A percentile compares a stretch with the other conserved stretches of the same genome.
Conservation (phyloP, 2,329 filamentous ascomycete species). For the Coniochaeta sp. region DNA sequence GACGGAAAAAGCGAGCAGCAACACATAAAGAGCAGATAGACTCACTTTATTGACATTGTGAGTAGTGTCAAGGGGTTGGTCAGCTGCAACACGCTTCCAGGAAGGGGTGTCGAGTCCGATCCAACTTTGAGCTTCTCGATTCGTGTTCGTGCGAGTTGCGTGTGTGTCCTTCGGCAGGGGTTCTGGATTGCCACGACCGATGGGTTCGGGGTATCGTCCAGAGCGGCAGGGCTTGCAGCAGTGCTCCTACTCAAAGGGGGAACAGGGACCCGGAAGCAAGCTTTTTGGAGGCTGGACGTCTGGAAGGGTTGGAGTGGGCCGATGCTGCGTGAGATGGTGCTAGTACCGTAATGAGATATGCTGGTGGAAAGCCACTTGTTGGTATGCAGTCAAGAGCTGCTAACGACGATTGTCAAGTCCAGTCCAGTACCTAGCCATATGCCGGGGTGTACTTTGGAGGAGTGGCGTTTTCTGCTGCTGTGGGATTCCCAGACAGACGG, state of each 20-base stretch:
- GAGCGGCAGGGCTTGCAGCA: constrained; percentile 26
- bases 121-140: constrained; percentile 23
- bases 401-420: background rate
- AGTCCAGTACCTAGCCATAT: background rate
- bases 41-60: constrained; percentile 33
- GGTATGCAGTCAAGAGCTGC: background rate
- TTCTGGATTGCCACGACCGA: background rate
- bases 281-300: background rate
- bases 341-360: background rate
- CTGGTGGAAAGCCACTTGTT: background rate
- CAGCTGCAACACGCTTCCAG: constrained; percentile 18
- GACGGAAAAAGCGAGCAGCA: constrained; percentile 6
- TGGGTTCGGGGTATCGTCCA: constrained; percentile 16
- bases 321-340: background rate
- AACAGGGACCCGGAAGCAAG: background rate
- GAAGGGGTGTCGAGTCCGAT: constrained; percentile 17
- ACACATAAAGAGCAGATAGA: constrained; percentile 10
- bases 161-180: background rate
- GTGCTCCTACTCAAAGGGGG: constrained; percentile 3
- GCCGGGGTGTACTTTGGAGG: background rate
- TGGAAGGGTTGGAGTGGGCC: background rate
- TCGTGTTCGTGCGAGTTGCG: constrained; percentile 16
- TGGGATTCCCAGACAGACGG: background rate
- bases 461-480: background rate
- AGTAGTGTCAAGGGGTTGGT: constrained; percentile 19